Conservation (phyloP, 2,329 filamentous ascomycete genomes). For the Exserohilum rostratum region DNA sequence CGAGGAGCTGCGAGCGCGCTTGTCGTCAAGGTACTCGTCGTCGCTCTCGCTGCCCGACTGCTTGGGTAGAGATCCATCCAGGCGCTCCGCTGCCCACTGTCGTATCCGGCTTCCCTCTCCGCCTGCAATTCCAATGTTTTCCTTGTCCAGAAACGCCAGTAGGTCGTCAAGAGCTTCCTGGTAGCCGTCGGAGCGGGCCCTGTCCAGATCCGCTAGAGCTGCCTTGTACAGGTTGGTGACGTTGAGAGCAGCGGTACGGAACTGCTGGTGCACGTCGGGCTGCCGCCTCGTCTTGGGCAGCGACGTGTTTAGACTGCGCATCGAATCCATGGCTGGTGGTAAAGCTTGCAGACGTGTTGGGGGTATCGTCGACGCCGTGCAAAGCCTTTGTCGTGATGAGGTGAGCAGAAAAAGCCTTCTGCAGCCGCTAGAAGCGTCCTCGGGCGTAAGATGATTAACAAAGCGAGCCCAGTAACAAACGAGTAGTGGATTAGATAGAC, state of each 20-base stretch:
- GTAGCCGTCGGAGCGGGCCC: conserved; percentile 80
- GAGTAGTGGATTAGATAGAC: neutral
- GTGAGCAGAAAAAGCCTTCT: conserved; percentile 4
- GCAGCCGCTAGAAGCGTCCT: neutral
- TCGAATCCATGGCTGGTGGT: conserved; percentile 44
- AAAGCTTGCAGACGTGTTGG: neutral
- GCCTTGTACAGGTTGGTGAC: conserved; percentile 97
- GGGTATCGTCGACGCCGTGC: neutral
- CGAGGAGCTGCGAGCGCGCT: conserved; percentile 65
- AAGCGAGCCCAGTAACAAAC: conserved; percentile 3
- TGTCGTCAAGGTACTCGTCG: conserved; percentile 67
- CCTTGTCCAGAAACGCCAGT: conserved; percentile 80
- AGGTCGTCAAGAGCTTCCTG: conserved; percentile 94
- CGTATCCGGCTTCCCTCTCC: conserved; percentile 74
- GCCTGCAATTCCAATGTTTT: conserved; percentile 77
- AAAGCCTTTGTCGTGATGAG: conserved; percentile 8
- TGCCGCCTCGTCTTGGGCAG: conserved; percentile 46
- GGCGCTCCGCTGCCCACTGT: conserved; percentile 71
- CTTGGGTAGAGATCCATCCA: conserved; percentile 66
- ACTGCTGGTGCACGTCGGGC: conserved; percentile 75
- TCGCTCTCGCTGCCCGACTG: conserved; percentile 68
- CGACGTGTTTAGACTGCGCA: conserved; percentile 51
- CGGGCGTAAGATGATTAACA: neutral
- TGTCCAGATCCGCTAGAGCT: conserved; percentile 76
- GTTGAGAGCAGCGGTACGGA: conserved; percentile 89